A percentile compares a stretch with the other conserved stretches of the same genome.
Evolutionary conservation across 2,329 filamentous ascomycete genomes (phyloP).

Genomic region (Falciphora oryzae): DNA sequence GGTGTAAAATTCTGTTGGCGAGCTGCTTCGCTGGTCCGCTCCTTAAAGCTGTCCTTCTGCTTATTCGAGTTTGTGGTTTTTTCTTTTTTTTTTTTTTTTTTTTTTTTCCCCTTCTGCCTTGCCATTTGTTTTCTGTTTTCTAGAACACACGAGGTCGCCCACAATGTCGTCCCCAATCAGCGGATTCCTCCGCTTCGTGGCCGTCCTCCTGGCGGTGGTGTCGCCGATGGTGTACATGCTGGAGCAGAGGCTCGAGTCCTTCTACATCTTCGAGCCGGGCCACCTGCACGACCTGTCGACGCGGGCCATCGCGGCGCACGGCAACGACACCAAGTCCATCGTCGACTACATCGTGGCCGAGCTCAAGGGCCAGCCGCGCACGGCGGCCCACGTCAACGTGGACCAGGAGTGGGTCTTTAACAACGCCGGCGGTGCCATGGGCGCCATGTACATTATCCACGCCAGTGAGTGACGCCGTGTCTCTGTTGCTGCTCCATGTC

Average conservation of each 20-base stretch:
- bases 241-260: conserved; percentile 52
- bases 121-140: background rate
- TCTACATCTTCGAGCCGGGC: conserved; percentile 70
- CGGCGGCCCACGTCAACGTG: conserved; percentile 53
- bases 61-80: background rate
- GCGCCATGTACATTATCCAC: conserved; percentile 84
- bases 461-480: conserved; percentile 52
- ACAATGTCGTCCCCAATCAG: conserved; percentile 9
- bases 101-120: background rate
- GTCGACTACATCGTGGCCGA: conserved; percentile 66
- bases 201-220: conserved; percentile 48
- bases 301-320: conserved; percentile 61
- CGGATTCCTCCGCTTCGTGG: conserved; percentile 30
- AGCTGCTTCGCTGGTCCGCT: background rate
- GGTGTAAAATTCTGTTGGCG: background rate
- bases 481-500: background rate
- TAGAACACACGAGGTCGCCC: background rate
- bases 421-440: conserved; percentile 88
- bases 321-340: conserved; percentile 67
- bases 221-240: conserved; percentile 48
- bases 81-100: background rate
- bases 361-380: conserved; percentile 50
- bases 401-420: conserved; percentile 87
- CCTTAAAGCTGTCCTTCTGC: background rate
- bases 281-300: conserved; percentile 64